Evolutionary conservation across 306 rosid species (phyloP).

Genomic region (Cucurbita moschata): DNA sequence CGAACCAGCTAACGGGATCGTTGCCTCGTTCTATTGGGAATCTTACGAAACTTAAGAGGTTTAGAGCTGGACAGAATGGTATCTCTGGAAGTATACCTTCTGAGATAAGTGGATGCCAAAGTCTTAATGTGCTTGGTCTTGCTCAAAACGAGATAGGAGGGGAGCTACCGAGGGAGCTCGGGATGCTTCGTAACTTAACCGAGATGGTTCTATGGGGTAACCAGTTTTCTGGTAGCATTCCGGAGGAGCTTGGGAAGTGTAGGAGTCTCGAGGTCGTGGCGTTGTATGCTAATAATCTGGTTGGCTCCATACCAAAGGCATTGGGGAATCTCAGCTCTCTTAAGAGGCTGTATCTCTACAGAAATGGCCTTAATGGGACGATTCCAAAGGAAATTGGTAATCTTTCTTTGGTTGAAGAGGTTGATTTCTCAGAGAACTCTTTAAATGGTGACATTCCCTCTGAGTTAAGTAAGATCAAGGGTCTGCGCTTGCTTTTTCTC

Average conservation of each 20-base stretch:
- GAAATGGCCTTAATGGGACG: conserved; percentile 74
- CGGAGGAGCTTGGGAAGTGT: conserved; percentile 73
- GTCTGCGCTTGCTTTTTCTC: conserved; percentile 55
- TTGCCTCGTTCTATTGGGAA: conserved; percentile 71
- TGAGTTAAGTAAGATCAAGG: conserved; percentile 56
- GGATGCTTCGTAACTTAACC: conserved; percentile 51
- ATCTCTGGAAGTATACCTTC: conserved; percentile 70
- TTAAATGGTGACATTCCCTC: conserved; percentile 59
- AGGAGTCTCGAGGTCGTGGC: conserved; percentile 60
- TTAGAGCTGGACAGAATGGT: conserved; percentile 77
- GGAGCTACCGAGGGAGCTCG: conserved; percentile 62
- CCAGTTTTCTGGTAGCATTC: conserved; percentile 60
- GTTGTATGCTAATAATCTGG: conserved; percentile 51
- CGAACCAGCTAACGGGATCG: conserved; percentile 65
- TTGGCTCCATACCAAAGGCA: conserved; percentile 55
- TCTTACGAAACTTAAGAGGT: conserved; percentile 42
- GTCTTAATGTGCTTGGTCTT: conserved; percentile 63
- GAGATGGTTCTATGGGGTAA: conserved; percentile 57
- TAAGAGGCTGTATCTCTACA: conserved; percentile 56
- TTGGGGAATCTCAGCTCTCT: conserved; percentile 61
- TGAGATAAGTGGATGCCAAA: conserved; percentile 58
- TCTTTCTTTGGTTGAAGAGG: conserved; percentile 43
- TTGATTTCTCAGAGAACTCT: conserved; percentile 81
- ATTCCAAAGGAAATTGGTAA: conserved; percentile 89
- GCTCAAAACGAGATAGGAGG: conserved; percentile 74